Evolutionary conservation across 768 basidiomycete genomes (phyloP), one percentile per base, ranked within the genome.

Genomic region (Austroboletus eburneus): DNA sequence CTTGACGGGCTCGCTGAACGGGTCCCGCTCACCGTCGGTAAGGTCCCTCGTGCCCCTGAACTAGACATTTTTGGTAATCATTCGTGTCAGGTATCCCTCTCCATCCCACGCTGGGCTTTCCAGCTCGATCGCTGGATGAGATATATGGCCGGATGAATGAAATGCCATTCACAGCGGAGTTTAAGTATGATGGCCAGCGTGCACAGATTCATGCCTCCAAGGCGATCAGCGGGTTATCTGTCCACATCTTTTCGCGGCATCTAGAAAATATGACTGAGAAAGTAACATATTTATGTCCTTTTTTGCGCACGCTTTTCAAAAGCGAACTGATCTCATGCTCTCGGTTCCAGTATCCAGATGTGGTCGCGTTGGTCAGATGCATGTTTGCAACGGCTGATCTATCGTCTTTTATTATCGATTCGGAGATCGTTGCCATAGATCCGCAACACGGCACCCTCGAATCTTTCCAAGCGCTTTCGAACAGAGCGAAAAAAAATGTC

Each of bases 211-310:
- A 89, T 60, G 84, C 74, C 12, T 48, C 51, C 45, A 53, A 46
- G 39, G 58, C 43, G 35, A 63, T 52, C 51, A 59, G 58, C 13
- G 56, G 63, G 3, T 55, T 59, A 24, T 57, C 54, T 9, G 75
- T 90, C 34, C 78, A 80, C 43, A 72, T 94, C 40, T 95, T 95
- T 69, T 90, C 87, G 49, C 81, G 91, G 45, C 90, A 92, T 71
- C 71, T 95, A 25, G 91, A 94, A 68, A 83, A 92, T 57, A 93
- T 93, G 92, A 92, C 90, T 1, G 79, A 81, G 49, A 93, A 95
- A 74, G 87, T 80, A 60, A 52, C 30, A 32, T 32, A 40, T 41
- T 32, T 38, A 20, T 34, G 29, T 49, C 21, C 27, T 38, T 14
- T 43, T 35, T 39, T 37, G 27, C 27, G 30, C 20, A 22, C 17